A percentile compares a stretch with the other conserved stretches of the same genome.
phyloP scores from a whole-genome alignment of 164 flowering plant genomes.

The Stephania yunnanensis region DNA sequence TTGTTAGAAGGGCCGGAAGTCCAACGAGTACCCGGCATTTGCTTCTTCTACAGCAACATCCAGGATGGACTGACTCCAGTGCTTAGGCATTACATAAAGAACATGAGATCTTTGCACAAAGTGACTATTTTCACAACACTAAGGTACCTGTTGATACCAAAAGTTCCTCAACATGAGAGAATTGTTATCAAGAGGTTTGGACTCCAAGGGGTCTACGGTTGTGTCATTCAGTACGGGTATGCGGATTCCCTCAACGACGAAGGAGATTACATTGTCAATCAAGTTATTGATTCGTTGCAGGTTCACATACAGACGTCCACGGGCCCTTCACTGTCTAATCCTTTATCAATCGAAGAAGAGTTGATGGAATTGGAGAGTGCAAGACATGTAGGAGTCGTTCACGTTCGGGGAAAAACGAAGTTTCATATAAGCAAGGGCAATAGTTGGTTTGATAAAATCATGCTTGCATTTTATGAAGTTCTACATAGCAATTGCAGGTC shows the following conservation, averaged over 20 bases:
- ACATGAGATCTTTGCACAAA: constrained; percentile 61
- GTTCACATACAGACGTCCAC: constrained; percentile 24
- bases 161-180: constrained; percentile 55
- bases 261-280: constrained; percentile 47
- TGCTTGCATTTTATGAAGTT: constrained; percentile 69
- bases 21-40: constrained; percentile 71
- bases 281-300: constrained; percentile 36
- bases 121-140: constrained; percentile 68
- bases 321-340: constrained; percentile 7
- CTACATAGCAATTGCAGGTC: constrained; percentile 70
- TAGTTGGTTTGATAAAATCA: constrained; percentile 51
- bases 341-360: constrained; percentile 32
- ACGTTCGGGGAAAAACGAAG: constrained; percentile 69
- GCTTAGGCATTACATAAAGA: constrained; percentile 66
- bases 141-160: constrained; percentile 57
- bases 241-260: constrained; percentile 55
- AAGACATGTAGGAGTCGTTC: constrained; percentile 50
- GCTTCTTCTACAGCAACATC: constrained; percentile 71
- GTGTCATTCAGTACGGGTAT: constrained; percentile 68
- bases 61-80: constrained; percentile 73
- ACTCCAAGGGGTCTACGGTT: constrained; percentile 51
- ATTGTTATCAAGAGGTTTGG: constrained; percentile 46
- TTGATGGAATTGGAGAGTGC: constrained; percentile 43
- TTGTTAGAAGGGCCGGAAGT: constrained; percentile 48
- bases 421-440: constrained; percentile 43